Base-by-base conservation (phyloP, 495 filamentous ascomycete species). In the Parachaetomium inaequale region DNA sequence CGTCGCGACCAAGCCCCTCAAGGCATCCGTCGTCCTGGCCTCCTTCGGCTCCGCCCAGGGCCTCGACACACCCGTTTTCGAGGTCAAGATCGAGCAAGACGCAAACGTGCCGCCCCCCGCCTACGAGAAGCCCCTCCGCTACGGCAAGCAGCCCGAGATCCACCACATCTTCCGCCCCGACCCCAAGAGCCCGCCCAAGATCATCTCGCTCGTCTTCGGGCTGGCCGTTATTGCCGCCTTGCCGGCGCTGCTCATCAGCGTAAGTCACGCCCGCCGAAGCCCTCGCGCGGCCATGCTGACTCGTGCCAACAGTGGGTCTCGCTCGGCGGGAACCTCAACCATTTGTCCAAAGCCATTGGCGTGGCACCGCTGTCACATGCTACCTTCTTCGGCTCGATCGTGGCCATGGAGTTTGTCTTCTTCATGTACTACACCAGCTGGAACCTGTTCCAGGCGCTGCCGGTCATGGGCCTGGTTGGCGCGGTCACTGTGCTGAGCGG, bases 351-450 rank as follows among this genome's bases (percentile, higher is more conserved):
- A 59, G 93, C 93, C 25, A 74, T 96, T 51, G 74, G 83, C 52
- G 79, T 79, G 23, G 88, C 90, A 7, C 92, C 93, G 46, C 61
- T 96, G 23, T 83, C 91, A 10, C 92, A 98, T 70, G 78, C 84
- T 43, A 69, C 88, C 46, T 96, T 97, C 76, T 87, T 93, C 63
- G 87, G 86, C 43, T 94, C 91, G 10, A 84, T 98, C 62, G 38
- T 96, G 28, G 84, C 86, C 14, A 86, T 98, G 79, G 94, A 98
- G 75, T 89, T 84, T 8, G 84, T 96, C 65, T 98, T 98, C 78
- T 92, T 92, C 81, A 74, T 96, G 73, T 98, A 98, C 81, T 98
- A 97, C 72, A 89, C 83, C 32, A 87, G 77, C 66, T 98, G 93
- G 94, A 96, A 87, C 66, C 78, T 98, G 49, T 98, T 98, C 83